Conservation (phyloP, 2,329 filamentous ascomycete genomes). For the Grosmannia serpens region DNA sequence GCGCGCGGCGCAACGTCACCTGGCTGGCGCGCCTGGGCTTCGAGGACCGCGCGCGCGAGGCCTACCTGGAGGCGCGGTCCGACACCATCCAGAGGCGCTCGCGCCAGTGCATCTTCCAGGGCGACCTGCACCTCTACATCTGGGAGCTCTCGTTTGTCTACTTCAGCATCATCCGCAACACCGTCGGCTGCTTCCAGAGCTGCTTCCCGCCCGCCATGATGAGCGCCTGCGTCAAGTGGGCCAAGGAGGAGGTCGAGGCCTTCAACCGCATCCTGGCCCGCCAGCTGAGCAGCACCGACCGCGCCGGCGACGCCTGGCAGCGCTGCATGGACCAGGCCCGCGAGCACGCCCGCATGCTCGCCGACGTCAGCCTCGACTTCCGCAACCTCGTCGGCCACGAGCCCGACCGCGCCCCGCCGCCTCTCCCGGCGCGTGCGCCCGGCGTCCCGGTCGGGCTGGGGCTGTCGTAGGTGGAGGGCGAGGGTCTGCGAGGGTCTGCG, state of each 20-base stretch:
- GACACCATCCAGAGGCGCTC: conserved; percentile 70
- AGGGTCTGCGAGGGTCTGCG: background rate
- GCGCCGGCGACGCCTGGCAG: conserved; percentile 63
- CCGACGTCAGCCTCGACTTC: conserved; percentile 85
- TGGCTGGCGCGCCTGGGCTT: conserved; percentile 84
- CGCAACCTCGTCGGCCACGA: conserved; percentile 63
- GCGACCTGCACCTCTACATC: conserved; percentile 84
- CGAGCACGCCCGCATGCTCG: conserved; percentile 67
- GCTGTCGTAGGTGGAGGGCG: conserved; percentile 16
- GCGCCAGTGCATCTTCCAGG: conserved; percentile 88
- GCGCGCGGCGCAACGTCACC: conserved; percentile 68
- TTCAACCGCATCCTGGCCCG: conserved; percentile 76
- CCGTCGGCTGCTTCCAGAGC: conserved; percentile 73
- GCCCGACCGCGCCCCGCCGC: too few species aligned
- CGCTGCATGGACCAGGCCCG: conserved; percentile 74
- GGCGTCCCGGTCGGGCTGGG: conserved; percentile 30
- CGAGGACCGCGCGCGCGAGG: conserved; percentile 78
- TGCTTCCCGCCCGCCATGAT: conserved; percentile 82
- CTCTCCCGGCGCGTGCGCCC: conserved; percentile 10
- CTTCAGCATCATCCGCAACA: conserved; percentile 89
- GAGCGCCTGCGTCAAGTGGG: conserved; percentile 95
- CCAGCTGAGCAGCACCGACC: conserved; percentile 78
- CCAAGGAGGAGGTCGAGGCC: conserved; percentile 84
- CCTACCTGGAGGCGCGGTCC: conserved; percentile 70
- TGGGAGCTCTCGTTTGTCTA: conserved; percentile 94